These are phyloP conservation scores for Aquanectria penicillioides DNA, from an alignment of 2,329 filamentous ascomycete species.

Conservation along the genomic window DNA sequence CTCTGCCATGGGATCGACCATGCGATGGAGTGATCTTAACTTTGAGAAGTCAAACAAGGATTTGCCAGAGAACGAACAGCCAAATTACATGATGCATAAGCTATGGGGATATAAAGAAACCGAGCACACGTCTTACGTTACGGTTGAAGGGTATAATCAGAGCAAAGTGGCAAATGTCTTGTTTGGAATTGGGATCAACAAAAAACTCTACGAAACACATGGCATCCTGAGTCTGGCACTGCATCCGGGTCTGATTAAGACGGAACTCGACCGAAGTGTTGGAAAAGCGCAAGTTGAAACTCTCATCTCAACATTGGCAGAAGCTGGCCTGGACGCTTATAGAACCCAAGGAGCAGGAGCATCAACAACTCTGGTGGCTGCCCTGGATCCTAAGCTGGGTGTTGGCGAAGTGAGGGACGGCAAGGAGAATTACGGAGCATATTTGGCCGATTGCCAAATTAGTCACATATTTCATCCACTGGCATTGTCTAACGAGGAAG, in stretches of 20 bases:
- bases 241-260: constrained; percentile 48
- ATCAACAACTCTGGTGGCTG: constrained; percentile 44
- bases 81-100: constrained; percentile 10
- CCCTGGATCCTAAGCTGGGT: constrained; percentile 42
- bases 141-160: constrained; percentile 38
- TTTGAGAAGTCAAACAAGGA: constrained; percentile 48
- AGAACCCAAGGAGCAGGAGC: constrained; percentile 45
- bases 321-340: constrained; percentile 16
- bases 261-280: constrained; percentile 43
- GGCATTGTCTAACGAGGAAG: constrained; percentile 39
- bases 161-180: constrained; percentile 43
- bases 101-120: constrained; percentile 27
- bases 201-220: constrained; percentile 39
- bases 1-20: constrained; percentile 49
- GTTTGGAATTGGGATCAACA: constrained; percentile 35
- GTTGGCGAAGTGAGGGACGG: constrained; percentile 21
- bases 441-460: constrained; percentile 42
- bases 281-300: too few species aligned
- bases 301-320: too few species aligned
- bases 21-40: constrained; percentile 55
- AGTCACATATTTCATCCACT: constrained; percentile 15
- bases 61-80: constrained; percentile 31
- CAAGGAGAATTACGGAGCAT: constrained; percentile 43
- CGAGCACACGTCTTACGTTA: constrained; percentile 31
- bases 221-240: constrained; percentile 45